phyloP scores from a whole-genome alignment of 768 basidiomycete genomes.

The Lenzites betulinus region DNA sequence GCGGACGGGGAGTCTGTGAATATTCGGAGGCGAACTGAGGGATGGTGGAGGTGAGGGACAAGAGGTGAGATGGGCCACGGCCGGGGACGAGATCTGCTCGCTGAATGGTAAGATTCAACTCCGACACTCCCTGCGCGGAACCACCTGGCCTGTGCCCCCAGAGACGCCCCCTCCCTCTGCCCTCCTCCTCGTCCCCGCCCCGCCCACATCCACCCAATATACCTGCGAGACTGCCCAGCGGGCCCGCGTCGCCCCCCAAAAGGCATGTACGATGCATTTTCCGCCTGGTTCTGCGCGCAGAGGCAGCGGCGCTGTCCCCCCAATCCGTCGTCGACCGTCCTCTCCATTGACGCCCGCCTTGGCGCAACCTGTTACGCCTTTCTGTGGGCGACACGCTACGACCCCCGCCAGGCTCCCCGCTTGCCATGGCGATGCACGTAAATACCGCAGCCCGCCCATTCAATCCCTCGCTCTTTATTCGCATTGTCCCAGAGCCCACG shows the following conservation, averaged over 20 bases:
- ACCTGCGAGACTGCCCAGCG: neutral
- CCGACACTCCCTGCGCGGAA: slow-evolving; percentile 26
- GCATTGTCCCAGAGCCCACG: too few relatives aligned
- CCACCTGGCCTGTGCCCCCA: slow-evolving; percentile 18
- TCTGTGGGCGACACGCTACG: neutral
- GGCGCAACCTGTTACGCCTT: slow-evolving; percentile 2
- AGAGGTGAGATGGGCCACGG: slow-evolving; percentile 26
- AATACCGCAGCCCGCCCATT: neutral
- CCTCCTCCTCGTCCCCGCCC: neutral
- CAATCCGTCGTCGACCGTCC: slow-evolving; percentile 1
- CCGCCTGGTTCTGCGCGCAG: neutral
- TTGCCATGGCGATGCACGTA: neutral
- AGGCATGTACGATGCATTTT: neutral
- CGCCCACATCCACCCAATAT: neutral
- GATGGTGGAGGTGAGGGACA: slow-evolving; percentile 23
- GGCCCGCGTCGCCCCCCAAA: neutral
- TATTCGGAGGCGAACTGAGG: slow-evolving; percentile 12
- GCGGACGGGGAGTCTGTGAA: slow-evolving; percentile 10
- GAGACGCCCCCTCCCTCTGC: slow-evolving; percentile 4
- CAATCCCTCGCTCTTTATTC: neutral
- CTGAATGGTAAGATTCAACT: slow-evolving; percentile 33
- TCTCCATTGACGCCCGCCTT: slow-evolving; percentile 4
- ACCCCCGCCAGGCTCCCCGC: neutral
- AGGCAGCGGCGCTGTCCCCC: slow-evolving; percentile 1
- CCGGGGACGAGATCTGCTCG: slow-evolving; percentile 32